Evolutionary conservation across 768 basidiomycete genomes (phyloP).

Genomic region (Coprinopsis sp.): DNA sequence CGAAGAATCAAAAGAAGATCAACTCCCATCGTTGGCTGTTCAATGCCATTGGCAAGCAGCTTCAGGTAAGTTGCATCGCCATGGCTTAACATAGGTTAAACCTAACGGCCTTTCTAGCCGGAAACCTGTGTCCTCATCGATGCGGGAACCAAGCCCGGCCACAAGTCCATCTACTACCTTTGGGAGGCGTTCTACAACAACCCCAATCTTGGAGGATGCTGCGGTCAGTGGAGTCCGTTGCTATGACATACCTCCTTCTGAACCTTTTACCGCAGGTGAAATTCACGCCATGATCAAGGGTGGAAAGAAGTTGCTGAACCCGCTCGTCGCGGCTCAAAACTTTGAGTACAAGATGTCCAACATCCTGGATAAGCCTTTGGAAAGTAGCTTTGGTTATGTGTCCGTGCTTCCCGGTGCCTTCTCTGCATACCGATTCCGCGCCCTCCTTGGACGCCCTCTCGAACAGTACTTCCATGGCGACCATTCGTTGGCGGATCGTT

Average conservation of each 20-base stretch:
- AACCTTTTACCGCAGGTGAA: slow-evolving; percentile 41
- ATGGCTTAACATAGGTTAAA: neutral
- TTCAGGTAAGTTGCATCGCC: slow-evolving; percentile 49
- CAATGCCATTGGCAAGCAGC: slow-evolving; percentile 82
- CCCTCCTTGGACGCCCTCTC: slow-evolving; percentile 83
- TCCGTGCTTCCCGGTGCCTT: slow-evolving; percentile 96
- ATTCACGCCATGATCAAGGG: slow-evolving; percentile 97
- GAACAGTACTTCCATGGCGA: slow-evolving; percentile 88
- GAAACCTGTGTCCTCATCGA: slow-evolving; percentile 91
- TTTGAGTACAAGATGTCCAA: slow-evolving; percentile 99
- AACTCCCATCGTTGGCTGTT: slow-evolving; percentile 96
- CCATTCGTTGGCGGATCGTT: slow-evolving; percentile 84
- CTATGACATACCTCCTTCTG: neutral
- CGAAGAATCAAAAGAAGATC: slow-evolving; percentile 95
- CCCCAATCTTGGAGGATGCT: slow-evolving; percentile 76
- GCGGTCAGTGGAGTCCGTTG: slow-evolving; percentile 42
- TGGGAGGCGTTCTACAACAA: slow-evolving; percentile 92
- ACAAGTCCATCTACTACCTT: slow-evolving; percentile 92
- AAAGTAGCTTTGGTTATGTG: slow-evolving; percentile 94
- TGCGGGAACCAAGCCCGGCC: slow-evolving; percentile 95
- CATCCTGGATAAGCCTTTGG: slow-evolving; percentile 92
- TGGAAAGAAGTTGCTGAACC: slow-evolving; percentile 87
- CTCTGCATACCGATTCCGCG: slow-evolving; percentile 89
- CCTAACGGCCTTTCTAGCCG: slow-evolving; percentile 43
- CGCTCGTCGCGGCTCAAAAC: slow-evolving; percentile 93